Conservation (phyloP, 768 basidiomycete genomes). For the Steccherinum ochraceum region DNA sequence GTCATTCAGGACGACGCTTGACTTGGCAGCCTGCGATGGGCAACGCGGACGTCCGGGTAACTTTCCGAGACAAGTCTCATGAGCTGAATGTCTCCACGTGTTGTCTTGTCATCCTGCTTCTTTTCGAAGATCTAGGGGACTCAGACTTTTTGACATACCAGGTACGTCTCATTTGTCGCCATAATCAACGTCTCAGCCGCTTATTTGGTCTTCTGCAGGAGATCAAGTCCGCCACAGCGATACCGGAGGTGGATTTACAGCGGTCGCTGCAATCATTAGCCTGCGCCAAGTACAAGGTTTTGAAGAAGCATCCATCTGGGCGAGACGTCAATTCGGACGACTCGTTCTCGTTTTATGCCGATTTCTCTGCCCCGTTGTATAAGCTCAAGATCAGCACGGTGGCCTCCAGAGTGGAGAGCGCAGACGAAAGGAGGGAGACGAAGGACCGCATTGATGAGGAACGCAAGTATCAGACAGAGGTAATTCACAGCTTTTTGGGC, state of each 20-base stretch:
- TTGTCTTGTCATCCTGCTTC: slow-evolving; percentile 77
- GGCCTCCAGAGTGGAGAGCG: slow-evolving; percentile 80
- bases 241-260: slow-evolving; percentile 73
- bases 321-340: slow-evolving; percentile 75
- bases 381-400: slow-evolving; percentile 93
- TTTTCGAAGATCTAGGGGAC: slow-evolving; percentile 71
- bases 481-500: too few species aligned
- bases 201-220: slow-evolving; percentile 47
- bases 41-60: slow-evolving; percentile 79
- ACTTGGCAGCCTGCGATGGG: slow-evolving; percentile 92
- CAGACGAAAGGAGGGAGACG: slow-evolving; percentile 87
- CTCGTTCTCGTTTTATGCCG: slow-evolving; percentile 82
- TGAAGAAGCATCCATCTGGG: slow-evolving; percentile 87
- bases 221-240: slow-evolving; percentile 67
- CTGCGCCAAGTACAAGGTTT: slow-evolving; percentile 87
- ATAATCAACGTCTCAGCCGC: background rate
- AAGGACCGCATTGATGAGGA: slow-evolving; percentile 88
- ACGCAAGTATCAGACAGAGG: slow-evolving; percentile 84
- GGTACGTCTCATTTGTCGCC: slow-evolving; percentile 34
- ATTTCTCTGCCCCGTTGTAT: slow-evolving; percentile 76
- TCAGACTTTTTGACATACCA: slow-evolving; percentile 72
- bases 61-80: slow-evolving; percentile 74
- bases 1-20: slow-evolving; percentile 84
- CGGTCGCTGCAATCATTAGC: slow-evolving; percentile 95
- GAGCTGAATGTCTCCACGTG: slow-evolving; percentile 93